These are phyloP conservation scores for Aureobasidium uvarum DNA, from an alignment of 2,329 filamentous ascomycete genomes.

Conservation along the genomic window DNA sequence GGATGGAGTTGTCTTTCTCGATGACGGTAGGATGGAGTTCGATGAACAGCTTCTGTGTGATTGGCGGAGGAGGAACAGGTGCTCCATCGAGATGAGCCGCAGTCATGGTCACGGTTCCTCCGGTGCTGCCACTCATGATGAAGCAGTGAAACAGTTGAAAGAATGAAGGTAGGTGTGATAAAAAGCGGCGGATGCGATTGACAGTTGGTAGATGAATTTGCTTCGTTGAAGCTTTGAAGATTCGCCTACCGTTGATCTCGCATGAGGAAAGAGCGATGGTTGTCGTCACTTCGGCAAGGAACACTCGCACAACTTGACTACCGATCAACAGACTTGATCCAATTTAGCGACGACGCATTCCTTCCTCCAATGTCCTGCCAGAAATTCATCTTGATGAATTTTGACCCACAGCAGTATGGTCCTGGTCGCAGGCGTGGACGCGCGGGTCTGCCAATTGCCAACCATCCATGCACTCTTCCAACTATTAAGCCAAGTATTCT, in stretches of 20 bases:
- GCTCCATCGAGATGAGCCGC: conserved; percentile 19
- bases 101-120: conserved; percentile 16
- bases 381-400: too few species aligned
- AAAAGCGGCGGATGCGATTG: background rate
- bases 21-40: conserved; percentile 29
- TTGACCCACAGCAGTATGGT: too few species aligned
- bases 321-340: background rate
- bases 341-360: background rate
- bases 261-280: conserved; percentile 4
- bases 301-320: background rate
- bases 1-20: conserved; percentile 33
- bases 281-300: background rate
- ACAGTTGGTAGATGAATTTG: background rate
- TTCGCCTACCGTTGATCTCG: background rate
- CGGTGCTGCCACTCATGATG: conserved; percentile 18
- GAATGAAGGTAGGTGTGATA: background rate
- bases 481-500: background rate
- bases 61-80: conserved; percentile 28
- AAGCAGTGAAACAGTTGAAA: background rate
- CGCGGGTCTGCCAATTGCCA: background rate
- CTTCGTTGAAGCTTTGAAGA: background rate
- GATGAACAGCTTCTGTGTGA: conserved; percentile 27
- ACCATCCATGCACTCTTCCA: background rate
- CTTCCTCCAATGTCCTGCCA: too few species aligned
- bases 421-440: background rate